phyloP scores from a whole-genome alignment of 306 rosid species.

The Luffa acutangula region DNA sequence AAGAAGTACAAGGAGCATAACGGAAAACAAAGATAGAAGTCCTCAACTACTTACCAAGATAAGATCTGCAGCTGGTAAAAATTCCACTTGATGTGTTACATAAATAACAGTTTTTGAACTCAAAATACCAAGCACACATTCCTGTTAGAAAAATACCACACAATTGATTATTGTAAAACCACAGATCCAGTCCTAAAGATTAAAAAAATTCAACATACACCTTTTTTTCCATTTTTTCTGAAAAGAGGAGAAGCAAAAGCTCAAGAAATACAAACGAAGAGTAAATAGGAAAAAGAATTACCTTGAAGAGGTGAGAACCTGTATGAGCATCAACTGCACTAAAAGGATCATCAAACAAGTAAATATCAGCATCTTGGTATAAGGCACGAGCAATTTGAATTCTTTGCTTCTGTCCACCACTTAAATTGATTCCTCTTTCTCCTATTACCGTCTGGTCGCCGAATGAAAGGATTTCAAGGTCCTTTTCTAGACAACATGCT shows the following conservation, averaged over 20 bases:
- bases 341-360: slow-evolving; percentile 84
- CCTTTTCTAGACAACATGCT: slow-evolving; percentile 65
- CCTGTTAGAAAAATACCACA: slow-evolving; percentile 28
- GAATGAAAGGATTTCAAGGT: slow-evolving; percentile 55
- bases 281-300: background rate
- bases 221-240: background rate
- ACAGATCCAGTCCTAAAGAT: background rate
- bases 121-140: slow-evolving; percentile 65
- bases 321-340: slow-evolving; percentile 94
- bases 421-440: slow-evolving; percentile 82
- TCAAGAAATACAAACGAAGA: background rate
- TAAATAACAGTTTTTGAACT: slow-evolving; percentile 67
- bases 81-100: slow-evolving; percentile 85
- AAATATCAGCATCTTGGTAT: slow-evolving; percentile 75
- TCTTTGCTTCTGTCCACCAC: slow-evolving; percentile 89
- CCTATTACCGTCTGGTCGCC: slow-evolving; percentile 84
- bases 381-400: slow-evolving; percentile 75
- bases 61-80: slow-evolving; percentile 76
- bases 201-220: background rate
- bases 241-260: background rate
- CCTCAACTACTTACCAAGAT: slow-evolving; percentile 41
- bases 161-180: background rate
- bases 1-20: background rate
- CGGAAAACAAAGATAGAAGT: background rate
- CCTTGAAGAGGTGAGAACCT: slow-evolving; percentile 84